Base-by-base conservation (phyloP, 345 rosid species). In the Lepidium africanum region DNA sequence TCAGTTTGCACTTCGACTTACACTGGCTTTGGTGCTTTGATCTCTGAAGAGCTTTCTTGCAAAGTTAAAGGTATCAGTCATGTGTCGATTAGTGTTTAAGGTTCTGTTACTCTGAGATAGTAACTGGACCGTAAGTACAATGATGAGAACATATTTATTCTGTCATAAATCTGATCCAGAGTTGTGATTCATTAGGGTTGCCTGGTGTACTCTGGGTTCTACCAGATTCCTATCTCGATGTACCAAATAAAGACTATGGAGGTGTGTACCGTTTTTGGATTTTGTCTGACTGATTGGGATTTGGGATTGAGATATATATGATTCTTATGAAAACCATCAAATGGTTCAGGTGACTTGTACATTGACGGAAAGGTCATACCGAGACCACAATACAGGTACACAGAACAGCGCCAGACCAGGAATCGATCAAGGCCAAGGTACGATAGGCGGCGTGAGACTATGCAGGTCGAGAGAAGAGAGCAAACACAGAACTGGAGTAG, bases 121-220 rank as follows among this genome's bases (percentile, higher is more conserved):
- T 36, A 37, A 42, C 27, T 36, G 17, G 9, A 23, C 2, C 4
- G 49, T 51, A 6, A 15, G 15, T 4, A 33, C 3, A 41, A 36
- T 27, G 5, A 10, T 10, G 30, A 41, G 0, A 33, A 5, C 52
- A 9, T 59, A 9, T 37, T 37, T 17, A 6, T 36, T 6, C 10
- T 17, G 10, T 56, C 32, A 37, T 5, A 56, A 1, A 2, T 45
- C 10, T 61, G 33, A 61, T 17, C 11, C 0, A 9, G 17, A 46
- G 56, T 69, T 46, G 15, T 76, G 73, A 63, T 66, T 71, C 49
- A 59, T 63, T 75, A 91, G 97, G 76, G 12, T 69, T 83, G 62
- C 96, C 97, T 55, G 90, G 93, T 70, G 99, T 94, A 52, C 92
- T 91, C 14, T 94, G 97, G 99, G 97, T 94, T 35, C 78, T 94